Evolutionary conservation across 2,329 filamentous ascomycete species (phyloP).

Genomic region (Aspergillus tamarii): DNA sequence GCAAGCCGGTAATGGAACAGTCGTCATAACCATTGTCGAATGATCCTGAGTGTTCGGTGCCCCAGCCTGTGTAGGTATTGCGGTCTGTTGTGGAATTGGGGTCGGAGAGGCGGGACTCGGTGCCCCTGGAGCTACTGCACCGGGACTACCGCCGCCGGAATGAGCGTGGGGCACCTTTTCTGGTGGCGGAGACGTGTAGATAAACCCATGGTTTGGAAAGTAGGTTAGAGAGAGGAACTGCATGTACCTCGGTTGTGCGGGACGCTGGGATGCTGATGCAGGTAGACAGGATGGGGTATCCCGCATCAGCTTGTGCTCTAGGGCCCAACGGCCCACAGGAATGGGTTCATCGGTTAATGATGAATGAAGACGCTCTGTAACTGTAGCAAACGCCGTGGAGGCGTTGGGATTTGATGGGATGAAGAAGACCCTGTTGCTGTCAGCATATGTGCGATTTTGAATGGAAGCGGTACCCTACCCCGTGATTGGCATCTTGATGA

Average conservation of each 20-base stretch:
- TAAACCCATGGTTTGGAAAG: constrained; percentile 43
- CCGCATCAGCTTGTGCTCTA: constrained; percentile 48
- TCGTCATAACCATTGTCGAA: constrained; percentile 42
- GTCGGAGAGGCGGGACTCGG: neutral
- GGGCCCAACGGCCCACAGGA: constrained; percentile 42
- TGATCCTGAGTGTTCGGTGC: neutral
- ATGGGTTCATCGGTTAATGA: constrained; percentile 39
- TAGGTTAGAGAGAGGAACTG: constrained; percentile 48
- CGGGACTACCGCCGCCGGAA: constrained; percentile 5
- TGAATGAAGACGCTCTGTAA: constrained; percentile 44
- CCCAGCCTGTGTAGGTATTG: neutral
- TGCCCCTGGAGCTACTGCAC: neutral
- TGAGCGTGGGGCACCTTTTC: constrained; percentile 20
- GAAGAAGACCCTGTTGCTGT: constrained; percentile 43
- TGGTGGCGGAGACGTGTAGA: constrained; percentile 41
- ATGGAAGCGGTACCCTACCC: constrained; percentile 27
- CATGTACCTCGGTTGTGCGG: constrained; percentile 41
- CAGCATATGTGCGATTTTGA: neutral
- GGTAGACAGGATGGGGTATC: constrained; percentile 47
- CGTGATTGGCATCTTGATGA: constrained; percentile 36
- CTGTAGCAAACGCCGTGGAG: constrained; percentile 36
- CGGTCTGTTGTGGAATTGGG: neutral
- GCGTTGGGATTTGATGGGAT: constrained; percentile 46
- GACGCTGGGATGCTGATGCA: constrained; percentile 34
- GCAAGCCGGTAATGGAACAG: constrained; percentile 39